These are phyloP conservation scores for Urostyla sp. DNA, from an alignment of 73 alveolate species.

Conservation along the genomic window DNA sequence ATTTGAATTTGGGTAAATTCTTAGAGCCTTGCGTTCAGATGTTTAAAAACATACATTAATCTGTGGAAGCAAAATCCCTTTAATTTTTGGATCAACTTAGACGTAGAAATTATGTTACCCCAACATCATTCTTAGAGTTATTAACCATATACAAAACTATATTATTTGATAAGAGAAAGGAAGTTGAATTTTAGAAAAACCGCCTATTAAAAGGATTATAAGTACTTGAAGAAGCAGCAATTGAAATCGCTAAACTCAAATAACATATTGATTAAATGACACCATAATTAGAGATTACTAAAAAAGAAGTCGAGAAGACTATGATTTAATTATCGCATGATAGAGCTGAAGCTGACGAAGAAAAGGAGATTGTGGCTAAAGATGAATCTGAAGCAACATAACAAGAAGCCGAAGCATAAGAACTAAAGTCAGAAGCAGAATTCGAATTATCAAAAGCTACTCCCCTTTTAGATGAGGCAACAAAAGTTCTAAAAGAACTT, in stretches of 20 bases:
- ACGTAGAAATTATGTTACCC: conserved; percentile 92
- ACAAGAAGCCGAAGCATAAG: conserved; percentile 76
- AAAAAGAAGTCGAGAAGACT: conserved; percentile 91
- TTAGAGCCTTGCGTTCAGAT: conserved; percentile 69
- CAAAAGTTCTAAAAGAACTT: conserved; percentile 61
- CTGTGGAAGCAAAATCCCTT: conserved; percentile 86
- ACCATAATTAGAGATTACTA: conserved; percentile 92
- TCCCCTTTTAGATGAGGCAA: conserved; percentile 71
- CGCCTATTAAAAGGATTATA: conserved; percentile 92
- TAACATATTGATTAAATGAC: conserved; percentile 84
- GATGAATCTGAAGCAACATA: conserved; percentile 80
- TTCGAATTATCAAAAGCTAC: conserved; percentile 71
- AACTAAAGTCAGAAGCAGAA: conserved; percentile 78
- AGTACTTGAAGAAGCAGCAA: conserved; percentile 90
- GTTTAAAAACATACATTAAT: conserved; percentile 86
- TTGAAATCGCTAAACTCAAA: conserved; percentile 89
- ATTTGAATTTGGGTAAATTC: conserved; percentile 63
- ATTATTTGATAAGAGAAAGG: conserved; percentile 80
- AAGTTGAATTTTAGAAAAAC: conserved; percentile 76
- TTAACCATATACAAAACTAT: conserved; percentile 83
- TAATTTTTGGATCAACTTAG: conserved; percentile 87
- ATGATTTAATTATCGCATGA: conserved; percentile 86
- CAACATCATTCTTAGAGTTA: conserved; percentile 90
- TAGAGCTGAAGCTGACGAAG: conserved; percentile 85
- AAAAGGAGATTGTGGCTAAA: conserved; percentile 75